Conservation (phyloP, 768 basidiomycete genomes). For the Clitopilus hobsonii region DNA sequence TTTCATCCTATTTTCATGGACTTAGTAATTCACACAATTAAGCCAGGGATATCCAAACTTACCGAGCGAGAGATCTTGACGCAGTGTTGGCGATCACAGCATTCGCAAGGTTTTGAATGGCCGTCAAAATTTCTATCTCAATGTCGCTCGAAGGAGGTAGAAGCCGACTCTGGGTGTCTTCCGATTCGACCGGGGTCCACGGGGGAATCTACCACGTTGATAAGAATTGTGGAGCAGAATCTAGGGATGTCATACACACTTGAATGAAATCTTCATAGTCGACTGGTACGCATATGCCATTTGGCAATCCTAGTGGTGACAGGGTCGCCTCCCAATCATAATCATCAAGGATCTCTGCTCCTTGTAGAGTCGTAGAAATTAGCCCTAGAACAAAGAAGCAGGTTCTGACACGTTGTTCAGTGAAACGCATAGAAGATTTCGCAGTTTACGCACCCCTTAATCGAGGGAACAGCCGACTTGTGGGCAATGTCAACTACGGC, state of each 20-base stretch:
- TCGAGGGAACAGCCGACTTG: slow-evolving; percentile 82
- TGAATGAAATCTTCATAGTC: slow-evolving; percentile 77
- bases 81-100: slow-evolving; percentile 95
- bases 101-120: slow-evolving; percentile 91
- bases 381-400: slow-evolving; percentile 95
- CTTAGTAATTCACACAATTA: too few species aligned
- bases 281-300: slow-evolving; percentile 87
- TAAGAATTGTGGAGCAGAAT: neutral
- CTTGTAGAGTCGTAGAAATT: slow-evolving; percentile 87
- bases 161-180: slow-evolving; percentile 42
- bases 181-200: slow-evolving; percentile 46
- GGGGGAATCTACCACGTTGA: slow-evolving; percentile 57
- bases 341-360: slow-evolving; percentile 90
- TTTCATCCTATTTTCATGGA: too few species aligned
- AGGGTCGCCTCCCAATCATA: slow-evolving; percentile 91
- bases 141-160: slow-evolving; percentile 60
- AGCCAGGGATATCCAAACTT: slow-evolving; percentile 19
- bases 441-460: slow-evolving; percentile 69
- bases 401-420: slow-evolving; percentile 51
- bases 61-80: slow-evolving; percentile 86
- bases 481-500: slow-evolving; percentile 89
- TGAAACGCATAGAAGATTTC: neutral
- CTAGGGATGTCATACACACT: slow-evolving; percentile 30
- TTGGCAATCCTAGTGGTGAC: slow-evolving; percentile 80
- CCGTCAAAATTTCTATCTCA: slow-evolving; percentile 82